These are phyloP conservation scores for Penicillium chermesinum DNA, from an alignment of 495 filamentous ascomycete species.

Conservation along the genomic window DNA sequence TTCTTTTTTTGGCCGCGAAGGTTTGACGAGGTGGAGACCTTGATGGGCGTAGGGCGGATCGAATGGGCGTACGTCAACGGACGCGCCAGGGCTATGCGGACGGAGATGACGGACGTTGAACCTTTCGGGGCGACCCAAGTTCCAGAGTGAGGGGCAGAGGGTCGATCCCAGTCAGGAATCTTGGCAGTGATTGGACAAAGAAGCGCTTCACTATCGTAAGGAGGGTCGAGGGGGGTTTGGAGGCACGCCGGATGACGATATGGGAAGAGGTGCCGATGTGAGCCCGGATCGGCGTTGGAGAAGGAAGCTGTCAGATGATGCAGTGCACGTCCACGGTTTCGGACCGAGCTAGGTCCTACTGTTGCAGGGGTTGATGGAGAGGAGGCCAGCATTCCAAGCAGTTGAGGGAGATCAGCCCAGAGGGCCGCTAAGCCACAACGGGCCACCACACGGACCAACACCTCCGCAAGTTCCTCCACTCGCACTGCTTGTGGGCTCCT, in stretches of 20 bases:
- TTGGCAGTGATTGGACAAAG: conserved; percentile 21
- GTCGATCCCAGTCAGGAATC: conserved; percentile 9
- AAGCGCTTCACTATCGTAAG: conserved; percentile 22
- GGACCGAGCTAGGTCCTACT: conserved; percentile 14
- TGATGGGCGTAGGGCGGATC: conserved; percentile 2
- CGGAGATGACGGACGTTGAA: conserved; percentile 17
- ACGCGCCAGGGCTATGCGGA: conserved; percentile 12
- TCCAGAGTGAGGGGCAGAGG: conserved; percentile 3
- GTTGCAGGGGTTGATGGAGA: not conserved
- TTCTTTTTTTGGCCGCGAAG: not conserved
- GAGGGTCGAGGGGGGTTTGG: conserved; percentile 10
- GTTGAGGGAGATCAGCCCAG: not conserved
- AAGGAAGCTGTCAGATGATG: conserved; percentile 28
- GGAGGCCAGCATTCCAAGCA: not conserved
- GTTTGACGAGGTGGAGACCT: not conserved
- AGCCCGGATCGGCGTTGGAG: conserved; percentile 20
- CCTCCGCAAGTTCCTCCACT: conserved; percentile 7
- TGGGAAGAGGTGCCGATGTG: conserved; percentile 28
- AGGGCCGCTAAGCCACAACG: not conserved
- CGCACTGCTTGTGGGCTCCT: not conserved
- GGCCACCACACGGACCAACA: conserved; percentile 2
- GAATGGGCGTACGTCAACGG: conserved; percentile 12
- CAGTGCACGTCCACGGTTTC: conserved; percentile 1
- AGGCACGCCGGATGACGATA: conserved; percentile 23
- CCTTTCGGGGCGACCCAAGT: conserved; percentile 14